These are phyloP conservation scores for Magnolia sinica DNA, from an alignment of 164 flowering plant species.

Conservation along the genomic window DNA sequence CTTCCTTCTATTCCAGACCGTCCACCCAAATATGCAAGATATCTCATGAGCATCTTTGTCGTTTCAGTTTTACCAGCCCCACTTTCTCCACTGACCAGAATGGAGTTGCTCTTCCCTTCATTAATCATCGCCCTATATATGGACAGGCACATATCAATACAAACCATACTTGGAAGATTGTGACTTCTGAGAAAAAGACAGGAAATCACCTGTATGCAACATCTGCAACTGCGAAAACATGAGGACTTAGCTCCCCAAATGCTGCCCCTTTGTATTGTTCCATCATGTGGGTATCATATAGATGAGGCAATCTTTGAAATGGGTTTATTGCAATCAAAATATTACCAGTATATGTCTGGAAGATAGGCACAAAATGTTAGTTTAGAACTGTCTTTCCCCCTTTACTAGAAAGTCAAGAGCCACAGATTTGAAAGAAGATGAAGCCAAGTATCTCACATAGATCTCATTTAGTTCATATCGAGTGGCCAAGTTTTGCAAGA, in stretches of 20 bases:
- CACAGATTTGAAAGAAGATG: not conserved
- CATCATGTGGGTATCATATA: slow-evolving; percentile 99
- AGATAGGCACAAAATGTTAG: slow-evolving; percentile 1
- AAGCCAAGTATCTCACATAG: slow-evolving; percentile 54
- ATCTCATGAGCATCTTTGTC: slow-evolving; percentile 98
- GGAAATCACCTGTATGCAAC: slow-evolving; percentile 82
- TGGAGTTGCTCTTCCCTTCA: slow-evolving; percentile 97
- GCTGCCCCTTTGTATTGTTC: slow-evolving; percentile 93
- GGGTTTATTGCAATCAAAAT: slow-evolving; percentile 96
- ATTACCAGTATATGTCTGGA: slow-evolving; percentile 96
- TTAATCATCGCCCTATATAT: slow-evolving; percentile 86
- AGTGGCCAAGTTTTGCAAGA: slow-evolving; percentile 77
- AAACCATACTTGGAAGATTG: not conserved
- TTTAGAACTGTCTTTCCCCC: not conserved
- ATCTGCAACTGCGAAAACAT: slow-evolving; percentile 98
- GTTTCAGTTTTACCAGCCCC: slow-evolving; percentile 99
- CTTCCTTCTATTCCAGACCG: slow-evolving; percentile 91
- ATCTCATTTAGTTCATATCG: slow-evolving; percentile 98
- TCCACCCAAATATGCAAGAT: slow-evolving; percentile 95
- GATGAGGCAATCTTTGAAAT: slow-evolving; percentile 96
- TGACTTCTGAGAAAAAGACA: not conserved
- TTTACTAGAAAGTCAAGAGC: slow-evolving; percentile 3
- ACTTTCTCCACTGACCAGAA: slow-evolving; percentile 99
- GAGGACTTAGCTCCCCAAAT: slow-evolving; percentile 98
- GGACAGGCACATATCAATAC: slow-evolving; percentile 10